These are phyloP conservation scores for Microthlaspi erraticum DNA, from an alignment of 345 rosid species.

Conservation along the genomic window DNA sequence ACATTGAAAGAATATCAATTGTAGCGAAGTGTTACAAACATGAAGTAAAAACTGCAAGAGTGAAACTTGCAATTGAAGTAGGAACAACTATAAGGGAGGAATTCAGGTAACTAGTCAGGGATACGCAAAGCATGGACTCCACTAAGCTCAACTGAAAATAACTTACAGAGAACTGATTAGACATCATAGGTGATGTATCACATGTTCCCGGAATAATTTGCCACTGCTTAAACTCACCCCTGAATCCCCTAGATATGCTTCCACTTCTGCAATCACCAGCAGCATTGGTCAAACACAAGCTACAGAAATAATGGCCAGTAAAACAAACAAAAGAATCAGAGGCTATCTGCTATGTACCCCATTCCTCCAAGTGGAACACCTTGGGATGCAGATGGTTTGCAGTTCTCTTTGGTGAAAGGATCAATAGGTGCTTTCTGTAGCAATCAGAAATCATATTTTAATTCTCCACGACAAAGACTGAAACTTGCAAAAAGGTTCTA, in stretches of 20 bases:
- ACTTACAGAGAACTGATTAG: slow-evolving; percentile 95
- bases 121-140: neutral
- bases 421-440: slow-evolving; percentile 98
- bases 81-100: neutral
- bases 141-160: slow-evolving; percentile 35
- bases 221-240: slow-evolving; percentile 98
- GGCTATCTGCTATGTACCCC: slow-evolving; percentile 63
- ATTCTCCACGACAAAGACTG: slow-evolving; percentile 24
- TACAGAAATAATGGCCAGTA: slow-evolving; percentile 11
- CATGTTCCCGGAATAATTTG: slow-evolving; percentile 88
- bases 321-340: slow-evolving; percentile 17
- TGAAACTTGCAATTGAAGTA: too few relatives aligned
- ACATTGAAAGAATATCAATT: slow-evolving; percentile 10
- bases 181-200: slow-evolving; percentile 93
- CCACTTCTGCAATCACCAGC: slow-evolving; percentile 72
- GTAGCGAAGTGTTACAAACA: neutral
- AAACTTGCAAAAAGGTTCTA: too few relatives aligned
- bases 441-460: slow-evolving; percentile 41
- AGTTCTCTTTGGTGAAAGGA: slow-evolving; percentile 86
- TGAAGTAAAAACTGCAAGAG: too few relatives aligned
- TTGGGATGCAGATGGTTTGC: slow-evolving; percentile 96
- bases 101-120: too few relatives aligned
- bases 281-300: slow-evolving; percentile 26
- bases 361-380: slow-evolving; percentile 99
- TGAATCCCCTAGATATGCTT: slow-evolving; percentile 94